Evolutionary conservation across 108 stramenopile species (phyloP).

Genomic region (Pseudonitzschia pungens): DNA sequence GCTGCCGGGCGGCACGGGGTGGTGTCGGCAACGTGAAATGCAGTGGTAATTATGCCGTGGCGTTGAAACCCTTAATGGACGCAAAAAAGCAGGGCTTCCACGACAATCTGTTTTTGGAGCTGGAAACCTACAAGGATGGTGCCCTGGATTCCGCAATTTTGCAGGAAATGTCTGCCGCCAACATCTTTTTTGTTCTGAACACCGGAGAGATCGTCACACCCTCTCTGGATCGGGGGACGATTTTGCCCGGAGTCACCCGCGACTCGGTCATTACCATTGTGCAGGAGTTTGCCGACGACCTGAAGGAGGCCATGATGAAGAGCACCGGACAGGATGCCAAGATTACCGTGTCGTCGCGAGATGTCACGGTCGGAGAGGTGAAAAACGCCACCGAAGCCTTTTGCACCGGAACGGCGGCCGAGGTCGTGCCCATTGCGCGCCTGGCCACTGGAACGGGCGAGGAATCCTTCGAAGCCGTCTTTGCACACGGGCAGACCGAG

Average conservation of each 20-base stretch:
- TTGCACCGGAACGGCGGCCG: conserved; percentile 80
- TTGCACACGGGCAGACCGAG: conserved; percentile 56
- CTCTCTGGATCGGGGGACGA: conserved; percentile 69
- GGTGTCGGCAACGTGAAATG: conserved; percentile 77
- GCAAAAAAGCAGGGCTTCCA: conserved; percentile 79
- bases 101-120: conserved; percentile 81
- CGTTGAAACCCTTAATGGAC: conserved; percentile 76
- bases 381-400: conserved; percentile 75
- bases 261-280: conserved; percentile 67
- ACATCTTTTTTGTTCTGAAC: conserved; percentile 79
- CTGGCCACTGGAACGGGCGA: conserved; percentile 64
- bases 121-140: conserved; percentile 59
- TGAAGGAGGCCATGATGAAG: conserved; percentile 50
- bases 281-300: conserved; percentile 60
- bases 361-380: conserved; percentile 73
- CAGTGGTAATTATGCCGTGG: conserved; percentile 76
- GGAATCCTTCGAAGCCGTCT: conserved; percentile 50
- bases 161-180: conserved; percentile 82
- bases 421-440: conserved; percentile 71
- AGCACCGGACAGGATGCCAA: conserved; percentile 49
- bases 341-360: conserved; percentile 62
- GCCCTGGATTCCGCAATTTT: conserved; percentile 55
- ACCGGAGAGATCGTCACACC: conserved; percentile 85
- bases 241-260: conserved; percentile 81
- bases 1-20: conserved; percentile 72